Percentiles rank a stretch among this genome's conserved stretches.
Evolutionary conservation across 192 early-diverging fungal species (phyloP).

Genomic region (Podila epicladia): DNA sequence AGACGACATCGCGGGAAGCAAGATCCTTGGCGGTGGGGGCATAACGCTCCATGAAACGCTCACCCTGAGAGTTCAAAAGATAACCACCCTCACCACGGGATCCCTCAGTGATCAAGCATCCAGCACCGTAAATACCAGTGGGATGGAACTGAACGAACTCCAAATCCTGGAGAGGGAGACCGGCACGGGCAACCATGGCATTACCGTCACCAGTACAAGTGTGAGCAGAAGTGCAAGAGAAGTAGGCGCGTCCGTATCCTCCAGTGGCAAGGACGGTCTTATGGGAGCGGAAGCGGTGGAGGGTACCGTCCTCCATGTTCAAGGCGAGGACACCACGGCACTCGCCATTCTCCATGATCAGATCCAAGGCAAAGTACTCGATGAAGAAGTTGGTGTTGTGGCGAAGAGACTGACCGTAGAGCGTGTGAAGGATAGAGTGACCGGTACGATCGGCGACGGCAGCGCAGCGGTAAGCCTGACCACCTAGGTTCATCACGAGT

Average conservation of each 20-base stretch:
- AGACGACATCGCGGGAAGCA: constrained; percentile 99
- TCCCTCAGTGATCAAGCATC: constrained; percentile 97
- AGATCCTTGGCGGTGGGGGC: constrained; percentile 98
- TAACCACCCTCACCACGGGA: constrained; percentile 96
- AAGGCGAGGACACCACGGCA: constrained; percentile 97
- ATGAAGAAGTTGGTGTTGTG: constrained; percentile 98
- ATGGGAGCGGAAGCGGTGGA: constrained; percentile 97
- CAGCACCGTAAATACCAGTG: constrained; percentile 98
- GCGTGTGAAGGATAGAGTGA: constrained; percentile 96
- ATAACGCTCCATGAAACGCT: constrained; percentile 99
- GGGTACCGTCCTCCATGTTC: constrained; percentile 97
- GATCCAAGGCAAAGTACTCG: constrained; percentile 98
- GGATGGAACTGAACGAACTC: constrained; percentile 99
- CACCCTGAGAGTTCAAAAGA: constrained; percentile 94
- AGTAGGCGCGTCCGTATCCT: constrained; percentile 99
- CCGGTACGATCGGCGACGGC: constrained; percentile 99
- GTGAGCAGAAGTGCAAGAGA: constrained; percentile 97
- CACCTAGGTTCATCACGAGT: constrained; percentile 59
- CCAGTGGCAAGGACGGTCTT: constrained; percentile 99
- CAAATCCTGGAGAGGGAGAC: constrained; percentile 96
- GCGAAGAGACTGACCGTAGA: constrained; percentile 96
- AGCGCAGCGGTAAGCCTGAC: constrained; percentile 97
- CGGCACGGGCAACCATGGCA: constrained; percentile 98
- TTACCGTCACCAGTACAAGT: constrained; percentile 99
- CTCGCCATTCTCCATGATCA: constrained; percentile 98